Conservation (phyloP, 2,329 filamentous ascomycete genomes). For the Alternaria sp. region DNA sequence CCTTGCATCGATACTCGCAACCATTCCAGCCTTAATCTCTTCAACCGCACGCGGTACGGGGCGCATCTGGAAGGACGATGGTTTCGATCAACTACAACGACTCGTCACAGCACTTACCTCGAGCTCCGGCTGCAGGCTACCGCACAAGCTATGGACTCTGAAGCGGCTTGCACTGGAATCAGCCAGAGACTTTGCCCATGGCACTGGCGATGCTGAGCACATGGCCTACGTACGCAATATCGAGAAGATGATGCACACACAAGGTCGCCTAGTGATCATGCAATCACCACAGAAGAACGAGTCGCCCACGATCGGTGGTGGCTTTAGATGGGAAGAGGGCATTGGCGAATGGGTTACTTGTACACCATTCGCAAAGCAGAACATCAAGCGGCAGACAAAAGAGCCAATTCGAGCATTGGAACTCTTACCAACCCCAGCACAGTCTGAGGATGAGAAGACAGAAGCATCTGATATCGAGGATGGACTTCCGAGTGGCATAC, state of each 20-base stretch:
- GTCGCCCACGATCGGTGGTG: constrained; percentile 33
- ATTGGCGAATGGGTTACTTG: constrained; percentile 55
- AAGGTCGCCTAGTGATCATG: constrained; percentile 34
- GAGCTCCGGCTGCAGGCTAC: constrained; percentile 25
- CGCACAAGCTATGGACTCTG: constrained; percentile 44
- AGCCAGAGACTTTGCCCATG: constrained; percentile 46
- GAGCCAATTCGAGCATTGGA: constrained; percentile 29
- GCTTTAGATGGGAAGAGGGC: constrained; percentile 54
- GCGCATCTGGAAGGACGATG: constrained; percentile 42
- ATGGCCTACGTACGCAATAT: constrained; percentile 38
- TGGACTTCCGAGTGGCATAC: neutral
- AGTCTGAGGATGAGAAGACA: constrained; percentile 28
- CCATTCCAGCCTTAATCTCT: constrained; percentile 39
- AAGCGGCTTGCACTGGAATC: constrained; percentile 48
- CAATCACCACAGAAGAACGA: constrained; percentile 38
- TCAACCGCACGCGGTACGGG: constrained; percentile 45
- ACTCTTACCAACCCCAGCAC: constrained; percentile 36
- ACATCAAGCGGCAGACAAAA: constrained; percentile 15
- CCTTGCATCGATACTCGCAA: constrained; percentile 27
- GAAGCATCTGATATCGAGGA: constrained; percentile 22
- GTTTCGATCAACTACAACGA: constrained; percentile 43
- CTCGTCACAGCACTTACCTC: constrained; percentile 39
- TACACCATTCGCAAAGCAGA: constrained; percentile 46
- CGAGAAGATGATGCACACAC: constrained; percentile 40
- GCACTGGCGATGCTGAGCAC: constrained; percentile 33